Evolutionary conservation across 2,329 filamentous ascomycete species (phyloP).

Genomic region (Xylaria sp.): DNA sequence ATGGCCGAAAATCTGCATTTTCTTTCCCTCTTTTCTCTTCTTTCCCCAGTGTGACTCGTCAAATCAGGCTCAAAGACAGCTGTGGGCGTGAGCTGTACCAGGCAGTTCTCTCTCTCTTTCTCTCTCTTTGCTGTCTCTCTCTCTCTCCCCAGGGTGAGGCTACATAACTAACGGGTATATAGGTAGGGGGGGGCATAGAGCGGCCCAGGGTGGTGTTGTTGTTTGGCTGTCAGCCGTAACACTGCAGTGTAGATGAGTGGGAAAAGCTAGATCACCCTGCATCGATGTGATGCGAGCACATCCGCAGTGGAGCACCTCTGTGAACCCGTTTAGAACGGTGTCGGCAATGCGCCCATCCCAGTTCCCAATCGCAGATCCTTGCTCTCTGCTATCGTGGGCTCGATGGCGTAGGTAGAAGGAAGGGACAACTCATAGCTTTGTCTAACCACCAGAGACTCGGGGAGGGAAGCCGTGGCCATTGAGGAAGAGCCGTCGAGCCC

Average conservation of each 20-base stretch:
- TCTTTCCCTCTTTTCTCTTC: neutral
- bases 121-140: neutral
- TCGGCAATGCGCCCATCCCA: slow-evolving; percentile 29
- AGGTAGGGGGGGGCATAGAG: slow-evolving; percentile 4
- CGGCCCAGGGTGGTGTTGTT: slow-evolving; percentile 10
- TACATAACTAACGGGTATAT: slow-evolving; percentile 11
- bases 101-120: slow-evolving; percentile 1
- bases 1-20: slow-evolving; percentile 26
- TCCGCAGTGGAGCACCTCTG: slow-evolving; percentile 28
- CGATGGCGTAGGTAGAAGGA: slow-evolving; percentile 23
- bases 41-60: slow-evolving; percentile 28
- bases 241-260: slow-evolving; percentile 26
- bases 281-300: slow-evolving; percentile 30
- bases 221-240: slow-evolving; percentile 18
- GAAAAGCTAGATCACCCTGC: slow-evolving; percentile 29
- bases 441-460: slow-evolving; percentile 23
- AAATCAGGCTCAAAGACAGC: slow-evolving; percentile 30
- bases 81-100: slow-evolving; percentile 14
- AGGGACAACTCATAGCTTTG: slow-evolving; percentile 28
- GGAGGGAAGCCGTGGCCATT: slow-evolving; percentile 17
- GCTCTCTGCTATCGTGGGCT: slow-evolving; percentile 26
- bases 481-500: slow-evolving; percentile 17
- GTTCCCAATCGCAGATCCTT: slow-evolving; percentile 30
- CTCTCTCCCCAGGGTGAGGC: slow-evolving; percentile 8
- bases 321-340: slow-evolving; percentile 27